phyloP scores from a whole-genome alignment of 306 rosid genomes.

The Lathyrus aphaca region DNA sequence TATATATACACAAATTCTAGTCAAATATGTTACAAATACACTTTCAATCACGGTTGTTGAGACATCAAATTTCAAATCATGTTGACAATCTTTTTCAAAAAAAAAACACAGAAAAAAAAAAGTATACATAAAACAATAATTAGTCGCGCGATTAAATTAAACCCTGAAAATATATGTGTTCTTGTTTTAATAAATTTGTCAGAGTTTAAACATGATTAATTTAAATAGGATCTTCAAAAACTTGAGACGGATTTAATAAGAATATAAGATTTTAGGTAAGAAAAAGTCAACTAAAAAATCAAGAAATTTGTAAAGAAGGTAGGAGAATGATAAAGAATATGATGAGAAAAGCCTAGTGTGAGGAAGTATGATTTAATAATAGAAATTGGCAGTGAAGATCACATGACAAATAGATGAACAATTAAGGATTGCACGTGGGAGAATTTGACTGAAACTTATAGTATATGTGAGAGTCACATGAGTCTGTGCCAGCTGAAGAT shows the following conservation, averaged over 20 bases:
- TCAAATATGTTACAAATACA: neutral
- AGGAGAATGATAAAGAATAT: slow-evolving; percentile 25
- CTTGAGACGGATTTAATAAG: too few relatives aligned
- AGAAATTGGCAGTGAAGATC: slow-evolving; percentile 48
- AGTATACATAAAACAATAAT: neutral
- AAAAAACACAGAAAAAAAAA: neutral
- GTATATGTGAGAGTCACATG: slow-evolving; percentile 22
- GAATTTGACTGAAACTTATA: slow-evolving; percentile 40
- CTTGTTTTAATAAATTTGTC: too few relatives aligned
- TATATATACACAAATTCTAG: neutral
- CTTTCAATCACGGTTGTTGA: neutral
- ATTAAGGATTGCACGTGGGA: slow-evolving; percentile 53
- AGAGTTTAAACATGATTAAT: too few relatives aligned
- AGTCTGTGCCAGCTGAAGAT: slow-evolving; percentile 52
- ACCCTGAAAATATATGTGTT: too few relatives aligned
- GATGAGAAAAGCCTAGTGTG: slow-evolving; percentile 28
- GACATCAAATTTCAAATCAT: neutral
- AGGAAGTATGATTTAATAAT: slow-evolving; percentile 37
- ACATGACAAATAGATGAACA: slow-evolving; percentile 49
- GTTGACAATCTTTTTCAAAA: too few relatives aligned
- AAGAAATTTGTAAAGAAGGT: slow-evolving; percentile 38
- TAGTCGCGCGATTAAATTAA: too few relatives aligned
- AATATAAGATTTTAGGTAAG: too few relatives aligned
- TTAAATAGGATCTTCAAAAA: too few relatives aligned
- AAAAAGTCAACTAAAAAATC: slow-evolving; percentile 33